Base-by-base conservation (phyloP, 1,284 basidiomycete genomes). In the Melampsora americana region DNA sequence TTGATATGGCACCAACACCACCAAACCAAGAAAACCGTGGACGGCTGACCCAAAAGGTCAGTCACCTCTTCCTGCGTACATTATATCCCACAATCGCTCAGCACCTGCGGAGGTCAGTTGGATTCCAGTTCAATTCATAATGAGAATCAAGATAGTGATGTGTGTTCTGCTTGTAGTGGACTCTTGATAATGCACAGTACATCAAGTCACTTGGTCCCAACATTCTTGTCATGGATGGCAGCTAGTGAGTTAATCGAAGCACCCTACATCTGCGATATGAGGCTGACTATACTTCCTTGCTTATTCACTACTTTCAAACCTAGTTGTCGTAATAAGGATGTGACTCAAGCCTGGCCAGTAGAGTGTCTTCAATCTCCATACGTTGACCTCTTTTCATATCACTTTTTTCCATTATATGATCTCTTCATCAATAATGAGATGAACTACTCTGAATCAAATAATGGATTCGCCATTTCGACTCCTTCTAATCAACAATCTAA, bases 401-500 rank as follows among this genome's bases (percentile, higher is more conserved):
- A 74, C 39, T 67, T n/a, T n/a, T n/a, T n/a, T n/a, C n/a, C n/a
- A n/a, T n/a, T n/a, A n/a, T n/a, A n/a, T n/a, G n/a, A n/a, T n/a
- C n/a, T n/a, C n/a, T n/a, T n/a, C n/a, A n/a, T n/a, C n/a, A n/a
- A n/a, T n/a, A n/a, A n/a, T n/a, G n/a, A n/a, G n/a, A n/a, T n/a
- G n/a, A n/a, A n/a, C n/a, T n/a, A n/a, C n/a, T n/a, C n/a, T n/a
- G n/a, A n/a, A n/a, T n/a, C n/a, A n/a, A 93, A 92, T 81, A 92
- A 92, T 80, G 92, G 93, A 0, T 96, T 96, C 81, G 94, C 94
- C 39, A 97, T 97, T 82, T 95, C 92, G 50, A 97, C 94, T 0
- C 94, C 94, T 0, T 87, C 90, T 12, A 86, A 89, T 0, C 92
- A 97, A 83, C 94, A 97, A 82, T 97, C 89, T 83, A 87, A 90